phyloP scores from a whole-genome alignment of 129 eudicot genomes.

The Pseudognaphalium luteoalbum region DNA sequence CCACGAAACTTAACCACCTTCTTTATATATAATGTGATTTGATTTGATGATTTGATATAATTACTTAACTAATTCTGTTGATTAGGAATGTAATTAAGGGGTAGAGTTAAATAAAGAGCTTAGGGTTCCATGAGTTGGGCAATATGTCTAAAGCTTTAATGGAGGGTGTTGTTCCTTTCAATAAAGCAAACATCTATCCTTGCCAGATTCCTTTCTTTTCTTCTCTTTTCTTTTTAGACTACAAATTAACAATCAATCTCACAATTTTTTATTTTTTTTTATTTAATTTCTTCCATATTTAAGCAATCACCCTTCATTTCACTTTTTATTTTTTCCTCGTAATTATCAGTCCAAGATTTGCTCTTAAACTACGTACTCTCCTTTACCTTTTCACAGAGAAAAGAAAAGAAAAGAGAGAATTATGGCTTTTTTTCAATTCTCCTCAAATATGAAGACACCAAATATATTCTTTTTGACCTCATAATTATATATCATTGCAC shows the following conservation, averaged over 20 bases:
- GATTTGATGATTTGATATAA: slow-evolving; percentile 1
- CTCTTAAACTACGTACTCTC: slow-evolving; percentile 37
- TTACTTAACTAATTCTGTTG: neutral
- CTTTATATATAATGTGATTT: too few species aligned
- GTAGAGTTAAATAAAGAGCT: neutral
- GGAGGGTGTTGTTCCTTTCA: slow-evolving; percentile 38
- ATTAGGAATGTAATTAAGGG: slow-evolving; percentile 21
- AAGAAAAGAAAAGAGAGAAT: neutral
- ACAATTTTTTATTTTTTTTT: slow-evolving; percentile 4
- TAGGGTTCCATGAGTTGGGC: slow-evolving; percentile 40
- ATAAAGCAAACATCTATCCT: slow-evolving; percentile 37
- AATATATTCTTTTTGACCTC: slow-evolving; percentile 37
- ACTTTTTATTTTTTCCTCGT: slow-evolving; percentile 36
- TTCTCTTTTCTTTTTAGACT: slow-evolving; percentile 33
- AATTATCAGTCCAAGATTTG: slow-evolving; percentile 35
- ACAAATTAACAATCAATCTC: slow-evolving; percentile 12
- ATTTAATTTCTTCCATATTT: slow-evolving; percentile 20
- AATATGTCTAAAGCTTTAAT: slow-evolving; percentile 22
- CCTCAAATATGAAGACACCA: slow-evolving; percentile 23
- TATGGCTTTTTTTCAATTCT: neutral
- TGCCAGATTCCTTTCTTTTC: slow-evolving; percentile 36
- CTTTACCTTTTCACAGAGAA: slow-evolving; percentile 24
- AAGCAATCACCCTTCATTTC: slow-evolving; percentile 32
- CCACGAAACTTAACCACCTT: slow-evolving; percentile 6
- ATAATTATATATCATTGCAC: neutral